phyloP scores from a whole-genome alignment of 495 filamentous ascomycete genomes.

The Sphaerosporella brunnea region DNA sequence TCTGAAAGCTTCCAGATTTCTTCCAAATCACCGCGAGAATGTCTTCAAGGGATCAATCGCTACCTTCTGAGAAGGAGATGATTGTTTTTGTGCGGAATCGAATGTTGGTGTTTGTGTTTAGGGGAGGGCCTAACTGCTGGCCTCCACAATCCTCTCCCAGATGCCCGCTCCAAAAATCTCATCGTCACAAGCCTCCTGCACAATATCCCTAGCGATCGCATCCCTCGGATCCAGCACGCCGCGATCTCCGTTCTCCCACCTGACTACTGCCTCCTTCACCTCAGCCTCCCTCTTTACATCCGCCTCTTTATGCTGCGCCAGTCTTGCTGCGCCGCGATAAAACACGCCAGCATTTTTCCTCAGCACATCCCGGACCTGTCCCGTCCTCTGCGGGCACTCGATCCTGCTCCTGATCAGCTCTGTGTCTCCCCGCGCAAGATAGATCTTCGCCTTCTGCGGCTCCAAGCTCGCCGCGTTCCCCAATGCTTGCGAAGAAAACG shows the following conservation, averaged over 20 bases:
- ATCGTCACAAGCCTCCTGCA: constrained; percentile 21
- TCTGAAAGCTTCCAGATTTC: too few relatives aligned
- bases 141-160: not conserved
- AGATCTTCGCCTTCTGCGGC: constrained; percentile 37
- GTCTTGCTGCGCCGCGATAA: constrained; percentile 41
- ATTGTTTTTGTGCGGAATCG: too few relatives aligned
- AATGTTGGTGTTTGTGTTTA: too few relatives aligned
- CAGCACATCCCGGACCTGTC: constrained; percentile 33
- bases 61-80: too few relatives aligned
- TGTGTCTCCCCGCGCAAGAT: constrained; percentile 43
- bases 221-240: constrained; percentile 1
- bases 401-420: constrained; percentile 41
- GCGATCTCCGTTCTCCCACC: not conserved
- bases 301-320: constrained; percentile 22
- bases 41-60: too few relatives aligned
- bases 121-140: too few relatives aligned
- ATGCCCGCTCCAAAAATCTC: constrained; percentile 13
- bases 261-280: constrained; percentile 19
- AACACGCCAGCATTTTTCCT: constrained; percentile 46
- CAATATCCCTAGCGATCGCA: constrained; percentile 9
- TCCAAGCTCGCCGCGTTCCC: constrained; percentile 38
- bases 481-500: constrained; percentile 23
- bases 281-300: constrained; percentile 12
- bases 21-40: too few relatives aligned
- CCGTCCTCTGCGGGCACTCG: constrained; percentile 29